Percentiles rank a stretch among this genome's conserved stretches.
Evolutionary conservation across 345 rosid species (phyloP).

Genomic region (Kernera saxatilis): DNA sequence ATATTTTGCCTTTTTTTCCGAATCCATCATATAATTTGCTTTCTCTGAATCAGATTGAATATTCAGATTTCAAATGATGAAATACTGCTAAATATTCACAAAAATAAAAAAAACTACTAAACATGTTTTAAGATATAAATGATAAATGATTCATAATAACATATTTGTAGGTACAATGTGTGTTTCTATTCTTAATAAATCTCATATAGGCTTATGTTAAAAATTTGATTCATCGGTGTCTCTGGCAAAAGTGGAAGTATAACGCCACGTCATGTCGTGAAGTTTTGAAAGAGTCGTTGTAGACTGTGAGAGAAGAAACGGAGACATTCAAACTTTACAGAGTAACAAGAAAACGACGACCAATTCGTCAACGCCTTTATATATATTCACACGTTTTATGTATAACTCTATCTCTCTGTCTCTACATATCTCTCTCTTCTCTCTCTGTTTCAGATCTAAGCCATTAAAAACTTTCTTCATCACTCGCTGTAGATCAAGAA

Average conservation of each 20-base stretch:
- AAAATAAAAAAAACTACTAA: too few relatives aligned
- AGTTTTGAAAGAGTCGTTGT: conserved; percentile 18
- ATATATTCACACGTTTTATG: background rate
- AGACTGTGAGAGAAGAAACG: conserved; percentile 2
- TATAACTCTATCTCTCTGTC: background rate
- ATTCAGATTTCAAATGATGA: background rate
- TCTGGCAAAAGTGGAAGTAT: background rate
- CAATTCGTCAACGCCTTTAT: conserved; percentile 9
- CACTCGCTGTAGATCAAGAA: background rate
- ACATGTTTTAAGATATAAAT: too few relatives aligned
- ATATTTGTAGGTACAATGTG: too few relatives aligned
- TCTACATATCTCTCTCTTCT: background rate
- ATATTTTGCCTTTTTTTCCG: background rate
- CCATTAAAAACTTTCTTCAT: conserved; percentile 11
- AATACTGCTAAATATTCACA: background rate
- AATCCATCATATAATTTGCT: background rate
- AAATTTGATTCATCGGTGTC: too few relatives aligned
- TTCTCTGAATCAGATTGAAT: background rate
- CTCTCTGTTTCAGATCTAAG: background rate
- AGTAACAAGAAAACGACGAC: background rate
- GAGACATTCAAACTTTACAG: conserved; percentile 28
- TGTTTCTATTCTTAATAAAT: too few relatives aligned
- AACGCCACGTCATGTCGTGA: conserved; percentile 7
- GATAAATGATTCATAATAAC: too few relatives aligned
- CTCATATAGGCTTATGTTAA: too few relatives aligned